These are phyloP conservation scores for Tetrahymena malaccensis DNA, from an alignment of 73 alveolate genomes.

Conservation along the genomic window DNA sequence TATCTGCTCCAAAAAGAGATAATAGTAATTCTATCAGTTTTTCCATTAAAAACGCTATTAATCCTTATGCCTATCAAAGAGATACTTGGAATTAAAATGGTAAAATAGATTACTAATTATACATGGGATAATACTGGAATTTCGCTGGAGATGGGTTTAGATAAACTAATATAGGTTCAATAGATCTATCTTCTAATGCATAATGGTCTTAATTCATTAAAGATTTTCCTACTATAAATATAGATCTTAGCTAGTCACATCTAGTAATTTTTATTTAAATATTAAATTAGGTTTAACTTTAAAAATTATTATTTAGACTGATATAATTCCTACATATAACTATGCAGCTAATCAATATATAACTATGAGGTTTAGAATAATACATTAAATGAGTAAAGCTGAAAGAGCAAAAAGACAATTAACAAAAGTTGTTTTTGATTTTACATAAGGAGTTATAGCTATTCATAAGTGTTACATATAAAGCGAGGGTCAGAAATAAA, in stretches of 20 bases:
- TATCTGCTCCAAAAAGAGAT: background rate
- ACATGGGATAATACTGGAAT: background rate
- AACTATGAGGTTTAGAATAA: background rate
- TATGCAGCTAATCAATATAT: background rate
- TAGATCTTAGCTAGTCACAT: background rate
- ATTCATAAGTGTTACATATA: background rate
- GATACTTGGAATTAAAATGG: background rate
- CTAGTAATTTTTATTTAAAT: background rate
- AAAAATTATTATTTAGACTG: background rate
- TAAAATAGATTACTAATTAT: background rate
- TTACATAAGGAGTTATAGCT: background rate
- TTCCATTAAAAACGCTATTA: background rate
- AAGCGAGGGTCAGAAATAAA: background rate
- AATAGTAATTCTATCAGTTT: background rate
- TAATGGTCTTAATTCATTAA: background rate
- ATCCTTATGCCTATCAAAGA: background rate
- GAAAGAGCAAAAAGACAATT: background rate
- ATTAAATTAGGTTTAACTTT: too few relatives aligned
- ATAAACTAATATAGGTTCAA: background rate
- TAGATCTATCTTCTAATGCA: background rate
- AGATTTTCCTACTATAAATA: background rate
- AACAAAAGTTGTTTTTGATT: background rate
- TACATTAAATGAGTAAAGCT: background rate
- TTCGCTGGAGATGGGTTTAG: background rate
- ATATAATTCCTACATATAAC: background rate